phyloP scores from a whole-genome alignment of 1,284 basidiomycete species.

The Testicularia cyperi region DNA sequence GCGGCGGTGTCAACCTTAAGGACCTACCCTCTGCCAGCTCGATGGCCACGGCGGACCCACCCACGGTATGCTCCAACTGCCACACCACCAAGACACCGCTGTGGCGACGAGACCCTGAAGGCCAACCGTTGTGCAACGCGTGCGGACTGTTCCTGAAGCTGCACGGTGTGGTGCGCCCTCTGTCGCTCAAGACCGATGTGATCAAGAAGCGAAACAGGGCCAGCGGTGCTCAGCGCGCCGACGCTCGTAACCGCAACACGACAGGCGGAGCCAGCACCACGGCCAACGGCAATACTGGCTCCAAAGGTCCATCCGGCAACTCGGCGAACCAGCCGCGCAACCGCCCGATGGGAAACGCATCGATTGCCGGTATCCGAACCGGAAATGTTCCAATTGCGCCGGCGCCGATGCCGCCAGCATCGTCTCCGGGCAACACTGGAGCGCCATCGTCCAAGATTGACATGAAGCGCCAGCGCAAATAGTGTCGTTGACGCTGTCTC shows the following conservation, averaged over 20 bases:
- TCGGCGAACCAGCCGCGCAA: neutral
- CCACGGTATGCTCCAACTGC: slow-evolving; percentile 89
- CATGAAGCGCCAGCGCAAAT: slow-evolving; percentile 39
- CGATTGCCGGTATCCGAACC: slow-evolving; percentile 26
- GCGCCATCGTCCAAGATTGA: slow-evolving; percentile 19
- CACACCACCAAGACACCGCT: slow-evolving; percentile 92
- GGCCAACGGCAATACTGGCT: slow-evolving; percentile 15
- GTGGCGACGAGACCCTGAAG: slow-evolving; percentile 92
- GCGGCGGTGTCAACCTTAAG: slow-evolving; percentile 25
- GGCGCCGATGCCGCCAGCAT: slow-evolving; percentile 31
- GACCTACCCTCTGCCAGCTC: slow-evolving; percentile 32
- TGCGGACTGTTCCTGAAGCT: slow-evolving; percentile 71
- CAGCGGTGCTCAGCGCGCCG: slow-evolving; percentile 25
- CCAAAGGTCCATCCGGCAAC: neutral
- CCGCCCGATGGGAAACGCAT: slow-evolving; percentile 12
- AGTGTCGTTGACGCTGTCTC: neutral
- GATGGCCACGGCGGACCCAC: slow-evolving; percentile 46
- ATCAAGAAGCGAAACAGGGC: slow-evolving; percentile 80
- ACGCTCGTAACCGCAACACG: slow-evolving; percentile 13
- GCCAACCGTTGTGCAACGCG: slow-evolving; percentile 76
- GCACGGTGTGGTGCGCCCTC: slow-evolving; percentile 87
- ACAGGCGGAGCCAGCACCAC: slow-evolving; percentile 5
- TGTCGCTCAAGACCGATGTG: slow-evolving; percentile 92
- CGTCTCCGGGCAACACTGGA: slow-evolving; percentile 28
- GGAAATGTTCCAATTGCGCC: slow-evolving; percentile 40